These are phyloP conservation scores for Athelia psychrophila DNA, from an alignment of 1,284 basidiomycete genomes.

Conservation along the genomic window DNA sequence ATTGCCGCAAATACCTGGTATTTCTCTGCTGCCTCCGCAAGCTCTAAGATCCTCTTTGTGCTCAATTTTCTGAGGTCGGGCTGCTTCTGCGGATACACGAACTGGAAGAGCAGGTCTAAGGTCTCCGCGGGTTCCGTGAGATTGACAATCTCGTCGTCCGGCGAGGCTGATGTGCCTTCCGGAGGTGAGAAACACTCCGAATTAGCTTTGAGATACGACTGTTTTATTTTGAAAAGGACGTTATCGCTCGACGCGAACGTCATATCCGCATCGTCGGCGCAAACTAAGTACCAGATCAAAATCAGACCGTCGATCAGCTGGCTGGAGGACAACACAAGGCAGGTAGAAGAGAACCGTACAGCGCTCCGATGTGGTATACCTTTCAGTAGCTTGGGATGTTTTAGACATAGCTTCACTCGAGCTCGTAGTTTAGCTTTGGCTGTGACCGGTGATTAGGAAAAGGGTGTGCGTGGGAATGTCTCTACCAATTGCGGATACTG, in stretches of 20 bases:
- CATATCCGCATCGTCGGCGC: neutral
- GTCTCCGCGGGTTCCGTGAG: constrained; percentile 10
- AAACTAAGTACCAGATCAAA: neutral
- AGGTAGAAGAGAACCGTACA: too few species aligned
- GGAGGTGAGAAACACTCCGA: neutral
- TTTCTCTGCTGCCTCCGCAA: too few species aligned
- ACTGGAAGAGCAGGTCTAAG: too few species aligned
- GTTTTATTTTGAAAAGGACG: neutral
- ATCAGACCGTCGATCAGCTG: too few species aligned
- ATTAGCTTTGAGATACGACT: neutral
- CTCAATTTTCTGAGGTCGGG: constrained; percentile 6
- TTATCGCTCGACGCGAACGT: neutral
- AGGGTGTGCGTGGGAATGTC: too few species aligned
- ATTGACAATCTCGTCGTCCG: constrained; percentile 5
- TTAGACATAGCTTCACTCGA: too few species aligned
- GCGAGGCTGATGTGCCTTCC: neutral
- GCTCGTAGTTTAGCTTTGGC: too few species aligned
- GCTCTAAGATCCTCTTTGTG: neutral
- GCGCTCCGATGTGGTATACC: too few species aligned
- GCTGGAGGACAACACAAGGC: too few species aligned
- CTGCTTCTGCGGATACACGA: constrained; percentile 11
- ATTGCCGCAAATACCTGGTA: constrained; percentile 13
- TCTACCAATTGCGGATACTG: too few species aligned
- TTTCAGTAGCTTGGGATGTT: too few species aligned
- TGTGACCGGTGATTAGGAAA: too few species aligned